Evolutionary conservation across 257 asterid genomes (phyloP), one percentile per base, ranked within the genome.

Genomic region (Solanum bulbocastanum): DNA sequence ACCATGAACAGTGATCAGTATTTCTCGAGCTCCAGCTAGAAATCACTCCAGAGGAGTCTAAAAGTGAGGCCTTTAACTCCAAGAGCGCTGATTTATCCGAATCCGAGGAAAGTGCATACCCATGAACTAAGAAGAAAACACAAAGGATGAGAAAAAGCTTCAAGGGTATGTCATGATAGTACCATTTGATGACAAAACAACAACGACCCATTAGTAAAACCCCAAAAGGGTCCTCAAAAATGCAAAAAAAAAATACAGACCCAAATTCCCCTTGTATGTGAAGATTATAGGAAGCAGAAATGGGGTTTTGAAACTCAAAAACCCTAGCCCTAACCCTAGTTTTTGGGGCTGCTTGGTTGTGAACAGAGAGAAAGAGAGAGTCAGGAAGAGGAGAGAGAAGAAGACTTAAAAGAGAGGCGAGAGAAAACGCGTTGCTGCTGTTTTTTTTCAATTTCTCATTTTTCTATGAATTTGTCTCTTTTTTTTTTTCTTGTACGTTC

Each of bases 71-170:
- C 92, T 94, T 95, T 89, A 96, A 88, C 92, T 94, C 98, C 94
- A 96, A 79, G 8, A 97, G 96, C 35, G 97, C 98, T 87, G 98
- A 92, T 93, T 92, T 94, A 85, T 97, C 99, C 86, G 87, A 91
- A 94, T 93, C 98, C 71, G 93, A 89, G 11, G 92, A 92, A 71
- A 46, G 92, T 2, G 86, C 93, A 66, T 71, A 91, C 40, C 76
- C 88, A 75, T 71, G 92, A 91, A 94, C 93, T 79, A 92, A 87
- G 46, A 93, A 84, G 85, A 93, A 60, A 83, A 91, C 90, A 89
- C 88, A 91, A 23, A 81, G 13, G 40, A 93, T 42, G 91, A 93
- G 88, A 90, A 94, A 88, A 89, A 92, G 83, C 92, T 94, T 94
- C 93, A 94, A 89, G 30, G 92, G 91, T 85, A 86, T 90, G 86